Evolutionary conservation across 805 yeast species (phyloP).

Genomic region (Wickerhamiella sergipiensis): DNA sequence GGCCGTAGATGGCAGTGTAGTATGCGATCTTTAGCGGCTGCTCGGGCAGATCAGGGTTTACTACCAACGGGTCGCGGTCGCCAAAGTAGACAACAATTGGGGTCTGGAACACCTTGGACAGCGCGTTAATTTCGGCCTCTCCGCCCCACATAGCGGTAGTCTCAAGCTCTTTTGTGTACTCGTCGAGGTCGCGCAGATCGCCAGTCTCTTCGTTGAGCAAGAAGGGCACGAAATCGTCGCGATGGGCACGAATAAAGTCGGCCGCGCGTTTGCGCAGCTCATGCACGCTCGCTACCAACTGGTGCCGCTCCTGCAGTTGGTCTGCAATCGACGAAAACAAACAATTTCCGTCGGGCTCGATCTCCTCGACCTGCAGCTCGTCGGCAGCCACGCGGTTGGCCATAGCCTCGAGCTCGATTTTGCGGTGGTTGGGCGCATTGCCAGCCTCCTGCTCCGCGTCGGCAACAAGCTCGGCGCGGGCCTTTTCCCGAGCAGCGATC

Average conservation of each 20-base stretch:
- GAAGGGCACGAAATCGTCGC: conserved; percentile 66
- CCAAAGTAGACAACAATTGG: conserved; percentile 69
- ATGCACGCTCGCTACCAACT: conserved; percentile 27
- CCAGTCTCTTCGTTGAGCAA: conserved; percentile 67
- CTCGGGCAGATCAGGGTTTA: conserved; percentile 37
- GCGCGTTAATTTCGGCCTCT: conserved; percentile 77
- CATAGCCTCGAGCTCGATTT: conserved; percentile 59
- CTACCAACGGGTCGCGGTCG: conserved; percentile 51
- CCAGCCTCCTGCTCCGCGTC: conserved; percentile 65
- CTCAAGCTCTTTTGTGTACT: conserved; percentile 54
- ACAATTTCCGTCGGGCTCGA: conserved; percentile 90
- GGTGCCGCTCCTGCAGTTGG: conserved; percentile 49
- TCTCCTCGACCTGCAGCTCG: conserved; percentile 46
- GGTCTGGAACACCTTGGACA: conserved; percentile 55
- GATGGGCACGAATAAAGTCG: conserved; percentile 45
- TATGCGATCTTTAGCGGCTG: conserved; percentile 59
- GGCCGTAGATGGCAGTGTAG: conserved; percentile 71
- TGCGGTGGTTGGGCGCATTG: conserved; percentile 48
- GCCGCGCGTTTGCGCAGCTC: conserved; percentile 56
- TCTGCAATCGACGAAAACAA: conserved; percentile 75
- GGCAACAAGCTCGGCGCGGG: conserved; percentile 42
- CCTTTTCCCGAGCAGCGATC: conserved; percentile 62
- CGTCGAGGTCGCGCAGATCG: conserved; percentile 47
- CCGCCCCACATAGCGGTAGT: conserved; percentile 94
- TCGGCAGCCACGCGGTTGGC: conserved; percentile 36